Evolutionary conservation across 148 eudicot species (phyloP).

Genomic region (Linanthus parryae): DNA sequence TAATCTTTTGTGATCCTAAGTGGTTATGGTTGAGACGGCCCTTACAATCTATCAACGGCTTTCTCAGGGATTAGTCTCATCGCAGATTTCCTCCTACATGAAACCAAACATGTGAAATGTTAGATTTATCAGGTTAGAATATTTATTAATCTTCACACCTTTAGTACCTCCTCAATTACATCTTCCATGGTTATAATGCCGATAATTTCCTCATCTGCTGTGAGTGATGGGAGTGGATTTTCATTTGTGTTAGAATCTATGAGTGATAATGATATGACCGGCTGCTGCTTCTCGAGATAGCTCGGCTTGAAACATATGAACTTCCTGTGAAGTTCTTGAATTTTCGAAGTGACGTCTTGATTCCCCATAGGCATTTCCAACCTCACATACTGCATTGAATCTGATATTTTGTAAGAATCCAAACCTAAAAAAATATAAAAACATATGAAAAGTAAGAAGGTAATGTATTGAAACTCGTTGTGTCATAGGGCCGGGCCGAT

Average conservation of each 20-base stretch:
- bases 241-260: slow-evolving; percentile 24
- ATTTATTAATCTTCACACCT: slow-evolving; percentile 4
- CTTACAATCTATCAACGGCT: too few species aligned
- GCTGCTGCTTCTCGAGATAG: slow-evolving; percentile 22
- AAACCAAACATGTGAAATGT: neutral
- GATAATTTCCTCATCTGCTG: slow-evolving; percentile 36
- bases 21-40: too few species aligned
- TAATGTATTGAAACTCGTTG: too few species aligned
- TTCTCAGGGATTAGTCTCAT: slow-evolving; percentile 15
- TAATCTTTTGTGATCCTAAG: too few species aligned
- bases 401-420: too few species aligned
- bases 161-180: slow-evolving; percentile 30
- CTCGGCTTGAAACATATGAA: slow-evolving; percentile 5
- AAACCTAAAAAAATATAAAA: too few species aligned
- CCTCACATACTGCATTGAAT: slow-evolving; percentile 19
- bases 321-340: slow-evolving; percentile 9
- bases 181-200: slow-evolving; percentile 58
- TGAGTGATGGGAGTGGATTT: slow-evolving; percentile 8
- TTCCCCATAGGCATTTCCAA: slow-evolving; percentile 13
- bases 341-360: slow-evolving; percentile 12
- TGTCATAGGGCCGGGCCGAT: too few species aligned
- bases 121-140: neutral
- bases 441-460: too few species aligned
- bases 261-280: slow-evolving; percentile 34
- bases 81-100: slow-evolving; percentile 20